A percentile compares a stretch with the other conserved stretches of the same genome.
Evolutionary conservation across 352 stramenopile species (phyloP).

Genomic region (Globisporangium yorkense): DNA sequence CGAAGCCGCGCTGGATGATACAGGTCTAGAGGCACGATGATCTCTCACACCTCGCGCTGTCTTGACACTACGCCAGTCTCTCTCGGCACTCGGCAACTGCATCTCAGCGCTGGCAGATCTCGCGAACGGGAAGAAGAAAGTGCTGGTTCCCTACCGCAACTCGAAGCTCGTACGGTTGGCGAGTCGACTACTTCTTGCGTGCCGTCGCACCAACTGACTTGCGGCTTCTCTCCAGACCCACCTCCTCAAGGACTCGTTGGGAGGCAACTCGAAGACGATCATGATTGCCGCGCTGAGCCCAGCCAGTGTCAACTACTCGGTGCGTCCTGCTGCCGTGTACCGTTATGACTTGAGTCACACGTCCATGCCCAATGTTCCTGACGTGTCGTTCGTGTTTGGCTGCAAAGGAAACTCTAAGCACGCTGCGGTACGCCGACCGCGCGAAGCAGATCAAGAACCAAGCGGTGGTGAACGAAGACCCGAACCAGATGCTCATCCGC

Average conservation of each 20-base stretch:
- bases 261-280: slow-evolving; percentile 88
- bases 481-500: slow-evolving; percentile 82
- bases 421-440: slow-evolving; percentile 86
- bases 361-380: not conserved
- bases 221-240: slow-evolving; percentile 40
- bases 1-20: not conserved
- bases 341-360: not conserved
- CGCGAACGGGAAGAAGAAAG: slow-evolving; percentile 82
- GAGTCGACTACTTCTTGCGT: not conserved
- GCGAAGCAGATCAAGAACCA: slow-evolving; percentile 94
- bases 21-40: not conserved
- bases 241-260: slow-evolving; percentile 80
- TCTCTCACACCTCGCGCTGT: not conserved
- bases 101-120: slow-evolving; percentile 88
- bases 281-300: slow-evolving; percentile 89
- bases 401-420: slow-evolving; percentile 84
- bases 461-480: slow-evolving; percentile 90
- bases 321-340: slow-evolving; percentile 7
- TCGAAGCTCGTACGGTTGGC: slow-evolving; percentile 78
- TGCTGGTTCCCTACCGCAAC: slow-evolving; percentile 89
- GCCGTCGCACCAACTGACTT: not conserved
- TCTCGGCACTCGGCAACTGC: slow-evolving; percentile 89
- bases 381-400: not conserved
- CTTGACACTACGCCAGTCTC: slow-evolving; percentile 29
- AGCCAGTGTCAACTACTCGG: slow-evolving; percentile 84